Evolutionary conservation across 1,284 basidiomycete species (phyloP), one percentile per base, ranked within the genome.

Genomic region (Wolfiporia cocos): DNA sequence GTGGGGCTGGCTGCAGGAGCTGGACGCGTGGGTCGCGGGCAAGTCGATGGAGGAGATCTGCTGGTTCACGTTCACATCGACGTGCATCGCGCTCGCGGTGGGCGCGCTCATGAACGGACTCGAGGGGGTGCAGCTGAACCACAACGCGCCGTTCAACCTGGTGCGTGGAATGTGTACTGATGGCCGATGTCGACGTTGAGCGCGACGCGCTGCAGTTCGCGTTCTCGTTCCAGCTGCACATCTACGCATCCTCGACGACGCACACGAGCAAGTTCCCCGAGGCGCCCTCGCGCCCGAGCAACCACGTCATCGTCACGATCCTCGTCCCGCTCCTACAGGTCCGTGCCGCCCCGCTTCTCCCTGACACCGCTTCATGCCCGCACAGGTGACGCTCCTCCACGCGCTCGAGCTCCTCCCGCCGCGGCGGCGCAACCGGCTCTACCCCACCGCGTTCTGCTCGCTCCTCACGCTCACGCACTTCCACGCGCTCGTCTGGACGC

Each of bases 201-300:
- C 39, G 41, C 31, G 20, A 31, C 28, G 34, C 18, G n/a, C 28
- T 30, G 34, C 17, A 86, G 84, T 76, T 85, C 49, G 81, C 81
- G 26, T 87, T 86, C 51, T 76, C 82, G 0, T 86, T 86, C 59
- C 66, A 84, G 31, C 60, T 87, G 14, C 80, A 86, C 49, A 71
- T 85, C 6, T 86, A 86, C 61, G 76, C 81, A 0, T 77, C 78
- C 1, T 78, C 82, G 0, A 56, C 76, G 21, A 74, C 76, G 7
- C 78, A 84, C 52, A 57, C 63, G 11, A 64, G 63, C 49, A 70
- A 70, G 43, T 48, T 56, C 0, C 60, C 66, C 5, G 68, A 64
- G 4, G 54, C 66, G 5, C 73, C 76, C 1, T 73, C 80, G 4
- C 67, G 83, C 37, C 85, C 84, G 2, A 80, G 86, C 54, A 72